These are phyloP conservation scores for Aspergillus wentii DNA, from an alignment of 495 filamentous ascomycete genomes.

Conservation along the genomic window DNA sequence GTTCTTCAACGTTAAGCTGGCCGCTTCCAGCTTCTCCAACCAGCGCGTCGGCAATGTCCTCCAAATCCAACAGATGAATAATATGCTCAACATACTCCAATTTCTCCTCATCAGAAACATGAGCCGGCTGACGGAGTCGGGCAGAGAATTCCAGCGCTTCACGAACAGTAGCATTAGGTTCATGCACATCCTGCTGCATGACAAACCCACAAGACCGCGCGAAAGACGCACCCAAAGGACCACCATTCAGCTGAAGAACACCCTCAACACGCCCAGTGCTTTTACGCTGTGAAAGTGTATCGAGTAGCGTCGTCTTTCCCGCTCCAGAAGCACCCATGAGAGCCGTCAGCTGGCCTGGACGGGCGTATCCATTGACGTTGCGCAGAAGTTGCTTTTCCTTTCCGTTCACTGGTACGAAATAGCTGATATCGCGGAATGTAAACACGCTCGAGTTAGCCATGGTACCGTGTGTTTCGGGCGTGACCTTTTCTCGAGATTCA, in stretches of 20 bases:
- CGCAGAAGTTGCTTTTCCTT: conserved; percentile 70
- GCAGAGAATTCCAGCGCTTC: conserved; percentile 67
- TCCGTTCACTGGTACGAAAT: conserved; percentile 66
- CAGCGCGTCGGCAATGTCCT: conserved; percentile 51
- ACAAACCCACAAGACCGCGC: conserved; percentile 80
- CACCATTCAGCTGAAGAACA: conserved; percentile 76
- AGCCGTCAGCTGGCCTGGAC: conserved; percentile 75
- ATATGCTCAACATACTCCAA: conserved; percentile 59
- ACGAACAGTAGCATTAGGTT: conserved; percentile 57
- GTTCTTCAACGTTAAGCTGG: conserved; percentile 61
- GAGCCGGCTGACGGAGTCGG: conserved; percentile 54
- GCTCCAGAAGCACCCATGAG: conserved; percentile 83
- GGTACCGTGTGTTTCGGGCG: no score
- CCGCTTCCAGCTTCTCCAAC: no score
- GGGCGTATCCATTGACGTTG: conserved; percentile 68
- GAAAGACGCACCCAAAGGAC: conserved; percentile 62
- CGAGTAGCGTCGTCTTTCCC: conserved; percentile 74
- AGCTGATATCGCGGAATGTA: conserved; percentile 71
- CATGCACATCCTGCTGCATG: conserved; percentile 84
- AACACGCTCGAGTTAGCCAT: conserved; percentile 55
- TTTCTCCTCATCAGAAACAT: conserved; percentile 47
- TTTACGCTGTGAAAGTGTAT: conserved; percentile 73
- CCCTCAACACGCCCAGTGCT: conserved; percentile 66
- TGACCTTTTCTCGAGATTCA: no score
- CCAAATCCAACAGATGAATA: conserved; percentile 53